A percentile compares a stretch with the other conserved stretches of the same genome.
Evolutionary conservation across 2,329 filamentous ascomycete species (phyloP).

Genomic region (Onygenales sp.): DNA sequence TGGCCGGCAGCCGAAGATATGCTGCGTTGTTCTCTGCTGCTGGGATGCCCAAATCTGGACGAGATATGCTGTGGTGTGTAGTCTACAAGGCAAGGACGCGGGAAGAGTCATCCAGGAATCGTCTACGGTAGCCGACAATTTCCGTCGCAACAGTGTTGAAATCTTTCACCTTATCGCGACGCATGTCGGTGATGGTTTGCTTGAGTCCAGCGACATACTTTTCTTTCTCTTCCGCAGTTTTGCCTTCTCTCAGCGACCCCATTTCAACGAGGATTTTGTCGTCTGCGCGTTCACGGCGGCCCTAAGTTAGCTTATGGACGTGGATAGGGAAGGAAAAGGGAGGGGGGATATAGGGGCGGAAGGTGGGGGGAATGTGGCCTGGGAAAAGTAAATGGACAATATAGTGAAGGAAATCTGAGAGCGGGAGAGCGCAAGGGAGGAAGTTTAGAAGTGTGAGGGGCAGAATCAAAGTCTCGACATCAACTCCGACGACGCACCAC

Average conservation of each 20-base stretch:
- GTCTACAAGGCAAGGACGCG: slow-evolving; percentile 36
- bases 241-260: slow-evolving; percentile 37
- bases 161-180: slow-evolving; percentile 40
- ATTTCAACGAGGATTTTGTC: slow-evolving; percentile 43
- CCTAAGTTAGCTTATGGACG: slow-evolving; percentile 27
- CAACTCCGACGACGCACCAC: slow-evolving; percentile 55
- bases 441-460: slow-evolving; percentile 11
- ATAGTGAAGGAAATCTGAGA: neutral
- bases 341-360: slow-evolving; percentile 12
- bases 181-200: slow-evolving; percentile 40
- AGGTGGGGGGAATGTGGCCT: neutral
- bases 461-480: slow-evolving; percentile 11
- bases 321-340: neutral
- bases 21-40: neutral
- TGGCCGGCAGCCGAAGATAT: neutral
- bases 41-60: neutral
- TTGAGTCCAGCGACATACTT: slow-evolving; percentile 37
- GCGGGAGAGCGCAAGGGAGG: slow-evolving; percentile 3
- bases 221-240: slow-evolving; percentile 35
- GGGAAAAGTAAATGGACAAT: slow-evolving; percentile 11
- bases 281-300: slow-evolving; percentile 34
- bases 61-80: neutral
- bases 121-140: slow-evolving; percentile 42
- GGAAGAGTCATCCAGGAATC: slow-evolving; percentile 38
- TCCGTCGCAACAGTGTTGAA: slow-evolving; percentile 39